These are phyloP conservation scores for Tubosaeta brunneosetosa DNA, from an alignment of 768 basidiomycete species.

Conservation along the genomic window DNA sequence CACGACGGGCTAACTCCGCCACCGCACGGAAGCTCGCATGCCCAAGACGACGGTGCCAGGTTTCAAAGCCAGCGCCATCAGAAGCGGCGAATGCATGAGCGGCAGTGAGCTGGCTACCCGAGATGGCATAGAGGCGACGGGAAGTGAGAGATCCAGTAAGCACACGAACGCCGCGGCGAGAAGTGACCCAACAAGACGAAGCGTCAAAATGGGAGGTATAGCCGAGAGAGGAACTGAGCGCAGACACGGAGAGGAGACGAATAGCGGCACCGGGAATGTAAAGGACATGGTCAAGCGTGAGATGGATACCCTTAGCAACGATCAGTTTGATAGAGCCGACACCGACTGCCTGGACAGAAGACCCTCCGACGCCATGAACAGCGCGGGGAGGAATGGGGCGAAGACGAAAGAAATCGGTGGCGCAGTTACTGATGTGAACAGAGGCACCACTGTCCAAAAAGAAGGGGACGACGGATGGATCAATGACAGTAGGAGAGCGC, in stretches of 20 bases:
- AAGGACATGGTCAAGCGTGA: slow-evolving; percentile 14
- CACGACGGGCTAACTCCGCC: slow-evolving; percentile 11
- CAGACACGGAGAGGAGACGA: slow-evolving; percentile 24
- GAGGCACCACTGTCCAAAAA: too few relatives aligned
- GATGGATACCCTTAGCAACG: slow-evolving; percentile 2
- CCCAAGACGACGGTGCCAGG: slow-evolving; percentile 29
- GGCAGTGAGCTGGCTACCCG: neutral
- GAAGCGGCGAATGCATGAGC: slow-evolving; percentile 16
- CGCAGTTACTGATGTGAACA: slow-evolving; percentile 12
- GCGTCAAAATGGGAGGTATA: slow-evolving; percentile 25
- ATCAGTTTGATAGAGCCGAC: slow-evolving; percentile 9
- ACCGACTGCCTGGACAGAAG: slow-evolving; percentile 12
- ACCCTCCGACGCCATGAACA: slow-evolving; percentile 14
- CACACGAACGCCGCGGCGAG: neutral
- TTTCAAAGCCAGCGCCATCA: too few relatives aligned
- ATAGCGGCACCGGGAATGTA: slow-evolving; percentile 23
- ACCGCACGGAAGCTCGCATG: too few relatives aligned
- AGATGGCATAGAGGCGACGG: neutral
- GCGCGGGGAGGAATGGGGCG: slow-evolving; percentile 4
- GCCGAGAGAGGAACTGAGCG: too few relatives aligned
- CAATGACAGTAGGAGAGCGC: neutral
- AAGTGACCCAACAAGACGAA: slow-evolving; percentile 2
- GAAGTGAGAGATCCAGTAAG: neutral
- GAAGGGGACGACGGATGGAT: neutral
- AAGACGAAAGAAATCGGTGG: slow-evolving; percentile 11